Percentiles rank a stretch among this genome's conserved stretches.
Conservation (phyloP, 2,329 filamentous ascomycete species). For the Scortechinia acanthostroma region DNA sequence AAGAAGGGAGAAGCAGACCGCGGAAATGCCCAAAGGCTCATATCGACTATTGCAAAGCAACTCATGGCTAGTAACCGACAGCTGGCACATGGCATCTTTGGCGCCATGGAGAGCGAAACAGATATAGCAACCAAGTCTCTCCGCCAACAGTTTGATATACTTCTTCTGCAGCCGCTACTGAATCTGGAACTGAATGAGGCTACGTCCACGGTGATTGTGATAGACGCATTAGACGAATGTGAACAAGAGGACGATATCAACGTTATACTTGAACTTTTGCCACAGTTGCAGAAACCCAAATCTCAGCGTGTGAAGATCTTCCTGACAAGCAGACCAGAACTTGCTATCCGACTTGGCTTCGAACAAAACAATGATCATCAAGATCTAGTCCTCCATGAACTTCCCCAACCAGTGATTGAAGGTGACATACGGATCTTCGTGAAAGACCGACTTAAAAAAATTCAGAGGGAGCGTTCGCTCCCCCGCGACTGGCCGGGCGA, state of each 20-base stretch:
- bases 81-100: constrained; percentile 3
- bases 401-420: constrained; percentile 7
- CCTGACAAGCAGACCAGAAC: constrained; percentile 12
- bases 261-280: constrained; percentile 8
- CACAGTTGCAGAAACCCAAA: constrained; percentile 5
- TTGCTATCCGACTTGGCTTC: constrained; percentile 9
- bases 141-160: constrained; percentile 14
- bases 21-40: constrained; percentile 16
- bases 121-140: constrained; percentile 10
- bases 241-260: constrained; percentile 9
- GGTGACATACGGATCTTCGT: constrained; percentile 1
- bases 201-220: constrained; percentile 8
- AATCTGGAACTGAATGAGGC: constrained; percentile 3
- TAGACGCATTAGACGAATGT: constrained; percentile 21
- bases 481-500: neutral
- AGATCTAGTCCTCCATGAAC: constrained; percentile 10
- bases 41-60: constrained; percentile 17
- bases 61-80: constrained; percentile 7
- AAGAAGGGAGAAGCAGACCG: constrained; percentile 17
- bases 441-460: constrained; percentile 5
- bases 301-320: constrained; percentile 9
- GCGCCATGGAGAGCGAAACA: constrained; percentile 7
- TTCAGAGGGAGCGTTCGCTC: constrained; percentile 8
- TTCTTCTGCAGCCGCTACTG: constrained; percentile 13
- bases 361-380: constrained; percentile 5